Conservation (phyloP, 2,329 filamentous ascomycete genomes). For the Thelonectria discophora region DNA sequence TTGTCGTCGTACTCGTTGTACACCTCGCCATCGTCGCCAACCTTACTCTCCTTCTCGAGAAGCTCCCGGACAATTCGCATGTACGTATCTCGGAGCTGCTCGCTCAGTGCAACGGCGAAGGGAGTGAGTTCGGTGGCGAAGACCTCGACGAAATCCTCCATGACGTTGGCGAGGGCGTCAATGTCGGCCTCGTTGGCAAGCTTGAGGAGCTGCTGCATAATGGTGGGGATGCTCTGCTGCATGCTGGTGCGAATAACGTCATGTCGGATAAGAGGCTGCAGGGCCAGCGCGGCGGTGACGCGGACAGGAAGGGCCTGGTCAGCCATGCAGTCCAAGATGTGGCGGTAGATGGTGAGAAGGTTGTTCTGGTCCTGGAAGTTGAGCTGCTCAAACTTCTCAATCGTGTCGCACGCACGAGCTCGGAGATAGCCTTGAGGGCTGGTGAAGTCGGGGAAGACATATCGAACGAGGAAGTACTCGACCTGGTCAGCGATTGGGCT, state of each 20-base stretch:
- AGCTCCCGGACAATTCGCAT: slow-evolving; percentile 92
- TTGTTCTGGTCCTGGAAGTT: slow-evolving; percentile 98
- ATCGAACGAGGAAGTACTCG: slow-evolving; percentile 97
- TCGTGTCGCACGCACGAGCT: slow-evolving; percentile 92
- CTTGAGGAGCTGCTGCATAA: slow-evolving; percentile 98
- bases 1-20: slow-evolving; percentile 98
- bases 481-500: slow-evolving; percentile 97
- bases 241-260: slow-evolving; percentile 93
- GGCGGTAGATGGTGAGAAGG: slow-evolving; percentile 93
- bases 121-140: slow-evolving; percentile 97
- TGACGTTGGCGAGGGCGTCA: slow-evolving; percentile 95
- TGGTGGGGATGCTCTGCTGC: slow-evolving; percentile 97
- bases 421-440: slow-evolving; percentile 92
- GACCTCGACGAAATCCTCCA: slow-evolving; percentile 99
- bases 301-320: slow-evolving; percentile 92
- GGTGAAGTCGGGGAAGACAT: slow-evolving; percentile 97
- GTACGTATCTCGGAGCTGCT: slow-evolving; percentile 96
- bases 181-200: slow-evolving; percentile 98
- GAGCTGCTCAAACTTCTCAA: slow-evolving; percentile 97
- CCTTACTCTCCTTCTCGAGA: slow-evolving; percentile 84
- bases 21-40: slow-evolving; percentile 77
- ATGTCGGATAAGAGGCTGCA: slow-evolving; percentile 95
- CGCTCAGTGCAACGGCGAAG: slow-evolving; percentile 94
- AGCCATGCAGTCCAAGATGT: slow-evolving; percentile 96
- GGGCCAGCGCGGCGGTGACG: slow-evolving; percentile 90